A percentile compares a stretch with the other conserved stretches of the same genome.
Evolutionary conservation across 306 rosid genomes (phyloP).

Genomic region (Prunus mume): DNA sequence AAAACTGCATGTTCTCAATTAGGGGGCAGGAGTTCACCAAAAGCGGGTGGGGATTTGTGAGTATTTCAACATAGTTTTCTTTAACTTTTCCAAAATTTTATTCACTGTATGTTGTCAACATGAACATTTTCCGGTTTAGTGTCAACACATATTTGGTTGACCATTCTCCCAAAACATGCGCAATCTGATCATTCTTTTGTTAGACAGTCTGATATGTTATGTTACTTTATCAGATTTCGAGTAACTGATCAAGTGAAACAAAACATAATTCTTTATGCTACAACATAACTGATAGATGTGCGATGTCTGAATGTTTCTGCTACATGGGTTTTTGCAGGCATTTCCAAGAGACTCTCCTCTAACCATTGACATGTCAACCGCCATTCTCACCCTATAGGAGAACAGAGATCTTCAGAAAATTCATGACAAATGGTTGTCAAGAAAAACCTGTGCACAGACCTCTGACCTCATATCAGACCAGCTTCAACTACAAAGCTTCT

Average conservation of each 20-base stretch:
- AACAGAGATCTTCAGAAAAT: conserved; percentile 39
- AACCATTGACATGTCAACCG: conserved; percentile 46
- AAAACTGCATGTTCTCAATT: conserved; percentile 35
- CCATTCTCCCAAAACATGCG: too few species aligned
- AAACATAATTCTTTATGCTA: too few species aligned
- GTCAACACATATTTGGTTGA: too few species aligned
- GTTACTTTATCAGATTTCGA: too few species aligned
- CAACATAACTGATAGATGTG: neutral
- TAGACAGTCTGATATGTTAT: neutral
- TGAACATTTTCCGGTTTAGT: too few species aligned
- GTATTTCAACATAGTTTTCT: conserved; percentile 10
- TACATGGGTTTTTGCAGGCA: conserved; percentile 28
- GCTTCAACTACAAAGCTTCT: conserved; percentile 40
- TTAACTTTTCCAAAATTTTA: too few species aligned
- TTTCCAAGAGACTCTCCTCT: conserved; percentile 52
- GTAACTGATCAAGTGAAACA: too few species aligned
- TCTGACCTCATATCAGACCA: conserved; percentile 14
- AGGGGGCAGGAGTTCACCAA: conserved; percentile 45
- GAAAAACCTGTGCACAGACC: conserved; percentile 22
- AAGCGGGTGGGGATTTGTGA: conserved; percentile 62
- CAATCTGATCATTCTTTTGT: too few species aligned
- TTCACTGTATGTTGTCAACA: too few species aligned
- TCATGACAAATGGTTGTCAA: conserved; percentile 43
- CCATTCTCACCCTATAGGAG: conserved; percentile 44
- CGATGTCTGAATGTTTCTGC: neutral